Evolutionary conservation across 176 grass and related monocot genomes (phyloP).

Genomic region (Hsuehochloa calcarea): DNA sequence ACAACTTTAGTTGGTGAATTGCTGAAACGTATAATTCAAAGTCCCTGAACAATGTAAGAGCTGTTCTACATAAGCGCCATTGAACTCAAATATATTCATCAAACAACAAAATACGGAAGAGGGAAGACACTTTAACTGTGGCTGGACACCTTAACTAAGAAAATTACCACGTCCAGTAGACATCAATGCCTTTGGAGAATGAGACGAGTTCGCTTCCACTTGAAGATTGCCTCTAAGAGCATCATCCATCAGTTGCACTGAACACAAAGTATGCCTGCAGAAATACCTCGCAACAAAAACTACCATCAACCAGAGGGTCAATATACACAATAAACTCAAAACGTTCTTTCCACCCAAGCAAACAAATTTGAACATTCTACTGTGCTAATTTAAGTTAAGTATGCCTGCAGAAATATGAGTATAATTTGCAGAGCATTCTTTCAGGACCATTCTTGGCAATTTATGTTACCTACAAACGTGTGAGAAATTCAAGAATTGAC

Average conservation of each 20-base stretch:
- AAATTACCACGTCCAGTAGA: constrained; percentile 46
- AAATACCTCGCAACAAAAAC: neutral
- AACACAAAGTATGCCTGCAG: constrained; percentile 33
- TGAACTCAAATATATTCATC: neutral
- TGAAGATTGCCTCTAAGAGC: constrained; percentile 43
- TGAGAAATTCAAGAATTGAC: neutral
- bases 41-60: neutral
- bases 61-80: neutral
- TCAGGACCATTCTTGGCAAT: neutral
- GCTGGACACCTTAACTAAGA: neutral
- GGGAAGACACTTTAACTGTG: neutral
- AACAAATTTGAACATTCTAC: neutral
- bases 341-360: neutral
- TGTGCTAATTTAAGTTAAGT: neutral
- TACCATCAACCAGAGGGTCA: neutral
- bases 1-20: neutral
- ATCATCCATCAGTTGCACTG: constrained; percentile 39
- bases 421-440: neutral
- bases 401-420: neutral
- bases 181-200: constrained; percentile 22
- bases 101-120: neutral
- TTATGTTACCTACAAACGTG: neutral
- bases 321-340: neutral
- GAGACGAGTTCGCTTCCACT: constrained; percentile 25
- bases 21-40: neutral